Base-by-base conservation (phyloP, 495 filamentous ascomycete species). In the Clavariopsis aquatica region DNA sequence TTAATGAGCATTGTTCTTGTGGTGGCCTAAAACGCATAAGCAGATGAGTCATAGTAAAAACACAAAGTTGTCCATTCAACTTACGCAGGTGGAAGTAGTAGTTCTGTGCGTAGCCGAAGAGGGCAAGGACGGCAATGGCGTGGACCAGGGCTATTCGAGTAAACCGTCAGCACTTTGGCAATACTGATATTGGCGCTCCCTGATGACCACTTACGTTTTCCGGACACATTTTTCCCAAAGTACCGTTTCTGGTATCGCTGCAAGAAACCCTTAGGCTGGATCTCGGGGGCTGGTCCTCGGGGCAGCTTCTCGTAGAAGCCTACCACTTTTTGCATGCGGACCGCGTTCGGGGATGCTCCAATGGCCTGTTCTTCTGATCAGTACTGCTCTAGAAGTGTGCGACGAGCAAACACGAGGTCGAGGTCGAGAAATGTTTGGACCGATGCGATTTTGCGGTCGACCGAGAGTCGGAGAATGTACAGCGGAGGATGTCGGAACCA, bases 61-160 rank as follows among this genome's bases (percentile, higher is more conserved):
- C 5, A 5, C 0, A 29, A n/a, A 24, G 47, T 43, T 24, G 13
- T 17, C 2, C 12, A 27, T 46, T 60, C 68, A 60, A 84, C 91
- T 76, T 87, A 98, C 94, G 92, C 69, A 98, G 85, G 80, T 99
- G 95, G 89, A 95, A 98, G 84, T 98, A 98, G 87, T 98, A 98
- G 78, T 94, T 89, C 80, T 96, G 89, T 66, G 89, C 88, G 80
- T 99, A 99, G 69, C 92, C 92, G 64, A 97, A 70, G 60, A 84
- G 76, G 63, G 93, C 76, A 52, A 98, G 77, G 68, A 80, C 80
- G 56, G 79, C 86, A 72, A 98, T 92, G 69, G 88, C 83, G 77
- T 98, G 94, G 65, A 91, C 81, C 69, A 98, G 79, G 64, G 94
- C 94, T 98, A 70, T 71, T 65, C 10, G 49, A 41, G 13, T 24